These are phyloP conservation scores for Drechslerella dactyloides DNA, from an alignment of 2,329 filamentous ascomycete genomes.

Conservation along the genomic window DNA sequence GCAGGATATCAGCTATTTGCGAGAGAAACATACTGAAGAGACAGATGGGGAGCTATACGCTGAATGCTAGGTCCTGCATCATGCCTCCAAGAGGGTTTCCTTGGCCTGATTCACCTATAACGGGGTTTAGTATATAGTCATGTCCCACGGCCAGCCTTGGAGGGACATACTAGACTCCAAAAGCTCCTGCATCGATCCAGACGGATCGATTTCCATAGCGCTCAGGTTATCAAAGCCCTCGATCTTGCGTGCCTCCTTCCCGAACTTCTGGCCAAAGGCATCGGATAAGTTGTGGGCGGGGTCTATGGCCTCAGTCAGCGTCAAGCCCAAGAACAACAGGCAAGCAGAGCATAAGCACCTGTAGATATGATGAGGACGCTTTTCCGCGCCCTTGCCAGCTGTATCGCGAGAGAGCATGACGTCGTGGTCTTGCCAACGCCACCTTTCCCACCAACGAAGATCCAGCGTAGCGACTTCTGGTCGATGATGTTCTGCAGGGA, in stretches of 20 bases:
- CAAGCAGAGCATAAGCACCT: constrained; percentile 57
- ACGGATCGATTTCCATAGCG: constrained; percentile 99
- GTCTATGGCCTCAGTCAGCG: constrained; percentile 58
- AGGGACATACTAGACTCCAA: constrained; percentile 61
- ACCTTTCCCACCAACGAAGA: constrained; percentile 98
- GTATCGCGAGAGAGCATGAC: constrained; percentile 96
- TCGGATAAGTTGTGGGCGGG: constrained; percentile 97
- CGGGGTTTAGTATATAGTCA: constrained; percentile 6
- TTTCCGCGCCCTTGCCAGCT: constrained; percentile 91
- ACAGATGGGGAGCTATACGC: constrained; percentile 64
- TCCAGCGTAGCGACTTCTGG: constrained; percentile 95
- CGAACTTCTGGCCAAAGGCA: constrained; percentile 98
- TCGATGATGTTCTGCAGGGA: constrained; percentile 93
- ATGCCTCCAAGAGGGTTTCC: constrained; percentile 75
- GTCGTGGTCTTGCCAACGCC: constrained; percentile 99
- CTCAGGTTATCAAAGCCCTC: constrained; percentile 92
- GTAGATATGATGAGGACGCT: constrained; percentile 97
- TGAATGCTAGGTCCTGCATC: constrained; percentile 98
- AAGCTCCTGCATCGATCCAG: constrained; percentile 95
- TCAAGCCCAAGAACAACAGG: not conserved
- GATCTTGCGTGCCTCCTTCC: constrained; percentile 92
- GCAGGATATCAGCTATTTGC: constrained; percentile 30
- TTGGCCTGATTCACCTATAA: constrained; percentile 50
- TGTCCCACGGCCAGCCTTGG: not conserved
- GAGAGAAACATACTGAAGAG: not conserved